A percentile compares a stretch with the other conserved stretches of the same genome.
These are phyloP conservation scores for Vitellaria paradoxa DNA, from an alignment of 179 eudicot species.

Conservation along the genomic window DNA sequence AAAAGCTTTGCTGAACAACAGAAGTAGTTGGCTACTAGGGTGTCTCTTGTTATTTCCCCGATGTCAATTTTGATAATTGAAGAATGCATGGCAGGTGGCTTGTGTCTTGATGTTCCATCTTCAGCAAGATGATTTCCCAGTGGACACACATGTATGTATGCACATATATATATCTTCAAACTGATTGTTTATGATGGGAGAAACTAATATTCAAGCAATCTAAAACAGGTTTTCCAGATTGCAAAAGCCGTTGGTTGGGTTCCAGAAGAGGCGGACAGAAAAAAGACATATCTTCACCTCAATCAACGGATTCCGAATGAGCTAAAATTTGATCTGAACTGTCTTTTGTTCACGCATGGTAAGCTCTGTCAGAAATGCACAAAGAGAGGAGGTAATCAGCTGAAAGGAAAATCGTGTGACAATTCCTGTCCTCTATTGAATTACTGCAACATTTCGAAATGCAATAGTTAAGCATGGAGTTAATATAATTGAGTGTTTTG, in stretches of 20 bases:
- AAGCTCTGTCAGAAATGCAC: conserved; percentile 69
- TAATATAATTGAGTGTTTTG: conserved; percentile 29
- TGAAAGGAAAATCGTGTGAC: conserved; percentile 33
- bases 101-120: conserved; percentile 87
- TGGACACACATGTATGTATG: conserved; percentile 78
- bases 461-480: conserved; percentile 4
- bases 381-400: conserved; percentile 36
- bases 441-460: conserved; percentile 31
- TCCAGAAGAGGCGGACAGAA: conserved; percentile 67
- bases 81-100: conserved; percentile 63
- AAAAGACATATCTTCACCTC: conserved; percentile 78
- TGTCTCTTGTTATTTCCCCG: neutral
- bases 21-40: neutral
- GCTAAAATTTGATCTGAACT: conserved; percentile 77
- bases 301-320: conserved; percentile 70
- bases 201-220: conserved; percentile 14
- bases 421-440: conserved; percentile 58
- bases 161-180: neutral
- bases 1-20: neutral
- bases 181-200: neutral
- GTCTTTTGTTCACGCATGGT: conserved; percentile 84
- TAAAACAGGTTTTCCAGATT: conserved; percentile 72
- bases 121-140: conserved; percentile 84
- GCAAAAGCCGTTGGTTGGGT: conserved; percentile 77
- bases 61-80: neutral